Conservation (phyloP, 768 basidiomycete species). For the Lactifluus volemus region DNA sequence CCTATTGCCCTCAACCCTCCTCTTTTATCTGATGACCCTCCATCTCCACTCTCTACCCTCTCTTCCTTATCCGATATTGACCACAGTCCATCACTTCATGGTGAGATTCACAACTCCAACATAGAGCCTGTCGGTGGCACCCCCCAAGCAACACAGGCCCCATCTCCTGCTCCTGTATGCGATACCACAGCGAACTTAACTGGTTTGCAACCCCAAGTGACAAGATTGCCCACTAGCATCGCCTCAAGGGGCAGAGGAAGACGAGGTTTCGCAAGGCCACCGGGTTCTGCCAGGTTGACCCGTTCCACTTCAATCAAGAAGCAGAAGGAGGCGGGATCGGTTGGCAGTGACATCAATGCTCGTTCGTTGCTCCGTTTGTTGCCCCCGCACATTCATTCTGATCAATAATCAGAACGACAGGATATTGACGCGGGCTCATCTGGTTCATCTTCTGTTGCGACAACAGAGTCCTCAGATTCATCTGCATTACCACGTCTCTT, state of each 20-base stretch:
- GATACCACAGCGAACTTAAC: not conserved
- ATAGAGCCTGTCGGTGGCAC: not conserved
- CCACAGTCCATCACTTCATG: not conserved
- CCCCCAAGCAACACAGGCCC: not conserved
- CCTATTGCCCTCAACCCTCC: not conserved
- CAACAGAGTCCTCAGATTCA: not conserved
- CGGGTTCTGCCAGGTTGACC: conserved; percentile 3
- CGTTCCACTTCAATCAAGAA: conserved; percentile 12
- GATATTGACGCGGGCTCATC: not conserved
- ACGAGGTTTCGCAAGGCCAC: not conserved
- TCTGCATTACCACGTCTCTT: not conserved
- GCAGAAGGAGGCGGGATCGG: not conserved
- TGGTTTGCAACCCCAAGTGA: not conserved
- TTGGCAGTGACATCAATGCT: not conserved
- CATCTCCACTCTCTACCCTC: conserved; percentile 12
- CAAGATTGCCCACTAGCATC: not conserved
- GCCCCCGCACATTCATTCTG: not conserved
- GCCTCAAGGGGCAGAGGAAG: not conserved
- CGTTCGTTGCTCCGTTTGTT: conserved; percentile 6
- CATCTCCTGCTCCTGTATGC: not conserved
- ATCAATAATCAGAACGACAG: not conserved
- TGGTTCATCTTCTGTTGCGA: not conserved
- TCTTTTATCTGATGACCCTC: not conserved
- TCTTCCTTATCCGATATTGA: conserved; percentile 11
- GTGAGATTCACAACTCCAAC: not conserved